These are phyloP conservation scores for Phytopythium delawarense DNA, from an alignment of 352 stramenopile species.

Conservation along the genomic window DNA sequence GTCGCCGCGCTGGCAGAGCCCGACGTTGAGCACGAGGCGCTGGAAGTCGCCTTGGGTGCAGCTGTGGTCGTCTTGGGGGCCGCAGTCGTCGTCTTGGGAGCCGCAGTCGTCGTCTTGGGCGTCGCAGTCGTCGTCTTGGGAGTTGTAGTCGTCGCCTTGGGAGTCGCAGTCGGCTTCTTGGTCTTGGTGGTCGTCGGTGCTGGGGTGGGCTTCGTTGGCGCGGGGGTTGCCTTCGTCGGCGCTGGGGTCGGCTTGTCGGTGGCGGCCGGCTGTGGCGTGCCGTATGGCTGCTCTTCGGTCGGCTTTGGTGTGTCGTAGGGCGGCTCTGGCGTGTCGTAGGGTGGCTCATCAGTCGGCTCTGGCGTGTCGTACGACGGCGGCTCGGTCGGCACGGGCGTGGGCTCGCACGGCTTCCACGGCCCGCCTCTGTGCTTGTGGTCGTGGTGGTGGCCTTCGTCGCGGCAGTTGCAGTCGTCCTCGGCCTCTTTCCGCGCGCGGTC, in stretches of 20 bases:
- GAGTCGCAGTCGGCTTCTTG: not conserved
- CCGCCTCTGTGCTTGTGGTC: not conserved
- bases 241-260: slow-evolving; percentile 12
- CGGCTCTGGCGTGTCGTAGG: slow-evolving; percentile 12
- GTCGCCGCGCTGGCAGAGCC: not conserved
- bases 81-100: not conserved
- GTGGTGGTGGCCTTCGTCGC: not conserved
- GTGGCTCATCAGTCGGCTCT: slow-evolving; percentile 11
- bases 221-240: slow-evolving; percentile 10
- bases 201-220: not conserved
- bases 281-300: slow-evolving; percentile 13
- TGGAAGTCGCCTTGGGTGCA: not conserved
- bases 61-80: not conserved
- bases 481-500: slow-evolving; percentile 4
- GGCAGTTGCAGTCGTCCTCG: slow-evolving; percentile 9
- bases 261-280: slow-evolving; percentile 11
- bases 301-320: slow-evolving; percentile 2
- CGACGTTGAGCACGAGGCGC: slow-evolving; percentile 5
- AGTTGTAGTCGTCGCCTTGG: not conserved
- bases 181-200: not conserved
- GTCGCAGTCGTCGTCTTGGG: not conserved
- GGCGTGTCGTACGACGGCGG: not conserved
- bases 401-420: slow-evolving; percentile 4
- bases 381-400: slow-evolving; percentile 8
- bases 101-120: not conserved